Evolutionary conservation across 176 grass and related monocot genomes (phyloP), one percentile per base, ranked within the genome.

Genomic region (Zea luxurians): DNA sequence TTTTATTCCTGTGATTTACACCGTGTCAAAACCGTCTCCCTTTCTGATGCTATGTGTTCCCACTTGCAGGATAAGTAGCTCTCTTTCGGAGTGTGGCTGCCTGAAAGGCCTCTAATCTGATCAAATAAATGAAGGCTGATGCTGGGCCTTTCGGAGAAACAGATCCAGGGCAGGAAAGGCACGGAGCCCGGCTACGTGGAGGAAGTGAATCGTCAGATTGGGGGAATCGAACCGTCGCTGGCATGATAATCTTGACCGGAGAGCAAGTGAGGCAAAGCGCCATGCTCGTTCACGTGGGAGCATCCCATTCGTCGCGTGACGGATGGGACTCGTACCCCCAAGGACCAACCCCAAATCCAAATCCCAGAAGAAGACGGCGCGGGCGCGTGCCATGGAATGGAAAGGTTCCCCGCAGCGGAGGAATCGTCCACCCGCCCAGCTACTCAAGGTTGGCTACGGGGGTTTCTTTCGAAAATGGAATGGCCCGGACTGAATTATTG

Each of bases 221-320:
- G 54, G 44, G 44, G 68, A 80, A 71, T 81, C 71, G 8, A 75
- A 57, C 71, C 2, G 64, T 75, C 41, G 64, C 17, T 43, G 65
- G 82, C 86, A 36, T 84, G 77, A 80, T 37, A 88, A 88, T 88
- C 64, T 84, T 88, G 86, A 88, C 86, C 11, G 34, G 71, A 77
- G 79, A 74, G 80, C 81, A 80, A 18, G 10, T 48, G 60, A 45
- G 34, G 67, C 67, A 46, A 70, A 35, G 57, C 38, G 16, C 81
- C 76, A 79, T 21, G 35, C 48, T 64, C 64, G 41, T 84, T 84
- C 77, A 84, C 86, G 82, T 88, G 82, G 75, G 82, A 73, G 82
- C 48, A 84, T 81, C 64, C 82, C 86, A 81, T 88, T 88, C 77
- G 55, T 63, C 80, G 40, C 48, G 66, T 72, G 76, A 46, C 60